Evolutionary conservation across 768 basidiomycete genomes (phyloP).

Genomic region (Rhodotorula paludigena): DNA sequence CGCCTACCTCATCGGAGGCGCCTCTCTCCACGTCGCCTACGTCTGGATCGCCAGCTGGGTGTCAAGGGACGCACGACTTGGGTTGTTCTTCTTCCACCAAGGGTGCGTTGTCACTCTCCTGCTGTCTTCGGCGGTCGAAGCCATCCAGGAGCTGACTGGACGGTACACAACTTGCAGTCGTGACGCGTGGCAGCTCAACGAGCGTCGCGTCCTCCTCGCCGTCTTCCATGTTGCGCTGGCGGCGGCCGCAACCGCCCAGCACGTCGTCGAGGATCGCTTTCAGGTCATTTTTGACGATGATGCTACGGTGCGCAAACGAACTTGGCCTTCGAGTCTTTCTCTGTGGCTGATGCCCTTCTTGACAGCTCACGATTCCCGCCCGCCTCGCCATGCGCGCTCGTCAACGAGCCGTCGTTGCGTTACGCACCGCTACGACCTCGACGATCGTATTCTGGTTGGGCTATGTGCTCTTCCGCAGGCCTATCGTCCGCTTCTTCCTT

Average conservation of each 20-base stretch:
- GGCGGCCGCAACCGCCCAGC: slow-evolving; percentile 5
- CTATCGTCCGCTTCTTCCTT: slow-evolving; percentile 28
- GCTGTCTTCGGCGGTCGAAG: background rate
- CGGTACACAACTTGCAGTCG: background rate
- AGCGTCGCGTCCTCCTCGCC: slow-evolving; percentile 25
- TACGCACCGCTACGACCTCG: background rate
- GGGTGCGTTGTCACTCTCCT: slow-evolving; percentile 6
- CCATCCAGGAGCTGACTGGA: background rate
- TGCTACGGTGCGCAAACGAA: background rate
- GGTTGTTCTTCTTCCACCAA: slow-evolving; percentile 30
- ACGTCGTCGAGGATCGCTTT: slow-evolving; percentile 11
- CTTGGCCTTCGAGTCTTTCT: background rate
- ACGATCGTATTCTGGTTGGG: slow-evolving; percentile 17
- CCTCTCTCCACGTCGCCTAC: slow-evolving; percentile 14
- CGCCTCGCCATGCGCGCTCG: slow-evolving; percentile 11
- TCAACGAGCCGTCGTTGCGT: background rate
- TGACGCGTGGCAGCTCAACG: slow-evolving; percentile 33
- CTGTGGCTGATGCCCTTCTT: no score
- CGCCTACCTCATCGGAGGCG: slow-evolving; percentile 13
- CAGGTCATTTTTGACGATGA: slow-evolving; percentile 30
- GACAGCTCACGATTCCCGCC: slow-evolving; percentile 29
- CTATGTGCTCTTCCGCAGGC: slow-evolving; percentile 26
- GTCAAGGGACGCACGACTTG: slow-evolving; percentile 9
- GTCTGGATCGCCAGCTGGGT: slow-evolving; percentile 14
- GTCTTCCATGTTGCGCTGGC: slow-evolving; percentile 20